A percentile compares a stretch with the other conserved stretches of the same genome.
phyloP scores from a whole-genome alignment of 1,284 basidiomycete species.

The Ustilago trichophora region DNA sequence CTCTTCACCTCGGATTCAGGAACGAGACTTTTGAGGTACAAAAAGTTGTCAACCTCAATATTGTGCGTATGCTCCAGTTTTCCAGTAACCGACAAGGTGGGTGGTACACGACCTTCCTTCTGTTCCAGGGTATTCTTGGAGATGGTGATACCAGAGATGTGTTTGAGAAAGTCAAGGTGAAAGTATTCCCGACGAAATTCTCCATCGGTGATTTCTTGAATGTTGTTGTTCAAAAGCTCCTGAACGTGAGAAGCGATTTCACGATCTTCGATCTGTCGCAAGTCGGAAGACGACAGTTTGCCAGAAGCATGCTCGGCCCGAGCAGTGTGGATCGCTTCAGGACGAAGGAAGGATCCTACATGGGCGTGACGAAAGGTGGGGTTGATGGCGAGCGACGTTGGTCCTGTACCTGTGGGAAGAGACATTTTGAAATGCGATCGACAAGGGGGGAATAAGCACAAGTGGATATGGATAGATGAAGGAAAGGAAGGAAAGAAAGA shows the following conservation, averaged over 20 bases:
- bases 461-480: not conserved
- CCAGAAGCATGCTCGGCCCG: conserved; percentile 69
- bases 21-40: conserved; percentile 62
- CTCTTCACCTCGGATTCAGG: conserved; percentile 61
- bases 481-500: not conserved
- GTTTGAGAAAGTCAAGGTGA: conserved; percentile 54
- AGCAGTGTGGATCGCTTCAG: conserved; percentile 70
- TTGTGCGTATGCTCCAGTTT: conserved; percentile 56
- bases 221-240: conserved; percentile 71
- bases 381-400: conserved; percentile 16
- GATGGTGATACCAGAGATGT: conserved; percentile 49
- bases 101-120: conserved; percentile 43
- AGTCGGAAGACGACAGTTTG: conserved; percentile 68
- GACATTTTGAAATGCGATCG: conserved; percentile 12
- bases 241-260: conserved; percentile 72
- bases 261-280: conserved; percentile 71
- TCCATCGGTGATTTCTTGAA: conserved; percentile 74
- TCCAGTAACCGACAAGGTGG: conserved; percentile 66
- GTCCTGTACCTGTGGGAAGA: conserved; percentile 28
- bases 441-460: not conserved
- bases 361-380: conserved; percentile 49
- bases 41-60: conserved; percentile 66
- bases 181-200: conserved; percentile 68
- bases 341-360: conserved; percentile 70
- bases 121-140: conserved; percentile 56